Conservation (phyloP, 306 rosid species). For the Rosa rugosa region DNA sequence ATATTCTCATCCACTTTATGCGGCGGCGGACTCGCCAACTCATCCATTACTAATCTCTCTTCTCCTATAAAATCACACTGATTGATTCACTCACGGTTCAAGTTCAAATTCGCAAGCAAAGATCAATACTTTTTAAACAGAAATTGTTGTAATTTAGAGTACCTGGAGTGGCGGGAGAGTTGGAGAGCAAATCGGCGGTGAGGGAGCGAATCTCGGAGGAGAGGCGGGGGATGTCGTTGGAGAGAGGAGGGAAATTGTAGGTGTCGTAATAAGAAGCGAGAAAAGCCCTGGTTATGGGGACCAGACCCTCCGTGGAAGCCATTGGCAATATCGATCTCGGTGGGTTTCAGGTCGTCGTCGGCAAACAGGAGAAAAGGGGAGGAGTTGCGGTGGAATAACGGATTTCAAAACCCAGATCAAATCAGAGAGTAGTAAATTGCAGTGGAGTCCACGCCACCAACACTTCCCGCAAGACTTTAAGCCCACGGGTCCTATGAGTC, state of each 20-base stretch:
- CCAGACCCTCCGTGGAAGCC: slow-evolving; percentile 90
- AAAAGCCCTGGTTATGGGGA: slow-evolving; percentile 74
- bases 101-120: too few relatives aligned
- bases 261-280: slow-evolving; percentile 82
- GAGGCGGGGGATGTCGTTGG: slow-evolving; percentile 61
- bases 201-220: slow-evolving; percentile 64
- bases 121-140: neutral
- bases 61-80: slow-evolving; percentile 7
- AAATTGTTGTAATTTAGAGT: neutral
- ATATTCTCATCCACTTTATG: slow-evolving; percentile 95
- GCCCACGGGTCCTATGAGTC: neutral
- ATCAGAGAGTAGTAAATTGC: neutral
- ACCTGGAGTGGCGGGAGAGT: slow-evolving; percentile 62
- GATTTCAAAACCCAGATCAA: neutral
- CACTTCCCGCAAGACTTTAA: neutral
- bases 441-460: slow-evolving; percentile 3
- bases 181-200: slow-evolving; percentile 43
- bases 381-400: slow-evolving; percentile 15
- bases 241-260: slow-evolving; percentile 67
- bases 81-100: too few relatives aligned
- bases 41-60: slow-evolving; percentile 49
- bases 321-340: slow-evolving; percentile 22
- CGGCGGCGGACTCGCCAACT: slow-evolving; percentile 62
- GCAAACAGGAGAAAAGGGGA: neutral
- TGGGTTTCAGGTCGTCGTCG: neutral